Evolutionary conservation across 345 rosid species (phyloP), one percentile per base, ranked within the genome.

Genomic region (Mallotus nudiflorus): DNA sequence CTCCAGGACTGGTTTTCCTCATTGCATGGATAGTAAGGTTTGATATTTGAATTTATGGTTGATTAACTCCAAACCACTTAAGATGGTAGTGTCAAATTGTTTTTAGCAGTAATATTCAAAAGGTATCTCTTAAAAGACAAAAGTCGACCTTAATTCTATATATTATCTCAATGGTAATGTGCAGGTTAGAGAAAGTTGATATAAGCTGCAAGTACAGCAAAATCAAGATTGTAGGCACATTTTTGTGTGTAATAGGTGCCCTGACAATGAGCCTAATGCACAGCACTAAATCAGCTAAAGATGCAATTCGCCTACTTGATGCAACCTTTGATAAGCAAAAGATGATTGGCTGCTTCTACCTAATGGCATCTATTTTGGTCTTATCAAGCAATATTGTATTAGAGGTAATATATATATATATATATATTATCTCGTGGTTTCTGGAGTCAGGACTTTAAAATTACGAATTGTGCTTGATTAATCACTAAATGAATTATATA

Each of bases 1-100:
- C 91, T 74, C 99, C 98, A 0, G 98, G 89, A 44, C 76, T 96
- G 35, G 89, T 96, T 66, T 96, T 96, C 66, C 61, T 86, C 64
- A 96, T 92, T 46, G 98, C 98, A 39, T 92, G 99, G 98, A 59
- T 75, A 73, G 69, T 78, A 54, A 84, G 96, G 96, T 92, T n/a
- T 28, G 15, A 40, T n/a, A 11, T 24, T n/a, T n/a, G n/a, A n/a
- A n/a, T n/a, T n/a, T n/a, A n/a, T n/a, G n/a, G n/a, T n/a, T n/a
- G n/a, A n/a, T n/a, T n/a, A n/a, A n/a, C n/a, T n/a, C n/a, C n/a
- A n/a, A n/a, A n/a, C n/a, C n/a, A n/a, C n/a, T n/a, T n/a, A n/a
- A n/a, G n/a, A n/a, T n/a, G n/a, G n/a, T n/a, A n/a, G n/a, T n/a
- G n/a, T n/a, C n/a, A n/a, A n/a, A n/a, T n/a, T n/a, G n/a, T n/a